Evolutionary conservation across 2,329 filamentous ascomycete genomes (phyloP).

Genomic region (Amphichorda felina): DNA sequence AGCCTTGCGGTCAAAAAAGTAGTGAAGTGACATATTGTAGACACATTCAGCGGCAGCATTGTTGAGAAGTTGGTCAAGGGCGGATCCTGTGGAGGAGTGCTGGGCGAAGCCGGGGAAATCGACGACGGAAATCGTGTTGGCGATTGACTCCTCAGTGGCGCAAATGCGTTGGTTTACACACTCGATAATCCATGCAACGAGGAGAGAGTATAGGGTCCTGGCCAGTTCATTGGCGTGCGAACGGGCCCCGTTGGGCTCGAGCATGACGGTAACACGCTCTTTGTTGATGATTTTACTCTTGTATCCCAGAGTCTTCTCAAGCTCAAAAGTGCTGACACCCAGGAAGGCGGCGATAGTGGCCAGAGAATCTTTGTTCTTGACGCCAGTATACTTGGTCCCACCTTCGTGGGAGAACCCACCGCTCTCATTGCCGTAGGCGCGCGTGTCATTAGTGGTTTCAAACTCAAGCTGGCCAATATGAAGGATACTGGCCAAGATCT

Average conservation of each 20-base stretch:
- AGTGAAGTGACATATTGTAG: slow-evolving; percentile 88
- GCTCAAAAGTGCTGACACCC: slow-evolving; percentile 66
- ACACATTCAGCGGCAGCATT: slow-evolving; percentile 88
- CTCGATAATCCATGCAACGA: slow-evolving; percentile 91
- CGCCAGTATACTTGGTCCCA: slow-evolving; percentile 70
- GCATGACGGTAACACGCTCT: slow-evolving; percentile 96
- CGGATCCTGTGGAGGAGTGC: slow-evolving; percentile 68
- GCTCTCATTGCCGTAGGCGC: slow-evolving; percentile 74
- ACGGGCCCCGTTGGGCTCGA: slow-evolving; percentile 82
- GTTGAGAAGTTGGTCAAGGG: slow-evolving; percentile 84
- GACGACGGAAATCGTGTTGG: slow-evolving; percentile 87
- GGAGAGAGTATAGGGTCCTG: slow-evolving; percentile 80
- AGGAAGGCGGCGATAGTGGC: slow-evolving; percentile 86
- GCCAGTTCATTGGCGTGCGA: slow-evolving; percentile 91
- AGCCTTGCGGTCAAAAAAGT: slow-evolving; percentile 90
- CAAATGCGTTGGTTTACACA: slow-evolving; percentile 83
- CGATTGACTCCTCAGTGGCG: slow-evolving; percentile 75
- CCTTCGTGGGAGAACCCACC: slow-evolving; percentile 95
- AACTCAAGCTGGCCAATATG: slow-evolving; percentile 98
- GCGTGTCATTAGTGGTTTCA: slow-evolving; percentile 67
- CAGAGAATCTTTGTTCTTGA: slow-evolving; percentile 88
- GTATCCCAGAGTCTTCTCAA: slow-evolving; percentile 84
- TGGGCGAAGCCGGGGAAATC: slow-evolving; percentile 95
- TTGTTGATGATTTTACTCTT: slow-evolving; percentile 94
- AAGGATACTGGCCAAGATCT: slow-evolving; percentile 86